Evolutionary conservation across 2,329 filamentous ascomycete species (phyloP), one percentile per base, ranked within the genome.

Genomic region (Colletotrichum salicis): DNA sequence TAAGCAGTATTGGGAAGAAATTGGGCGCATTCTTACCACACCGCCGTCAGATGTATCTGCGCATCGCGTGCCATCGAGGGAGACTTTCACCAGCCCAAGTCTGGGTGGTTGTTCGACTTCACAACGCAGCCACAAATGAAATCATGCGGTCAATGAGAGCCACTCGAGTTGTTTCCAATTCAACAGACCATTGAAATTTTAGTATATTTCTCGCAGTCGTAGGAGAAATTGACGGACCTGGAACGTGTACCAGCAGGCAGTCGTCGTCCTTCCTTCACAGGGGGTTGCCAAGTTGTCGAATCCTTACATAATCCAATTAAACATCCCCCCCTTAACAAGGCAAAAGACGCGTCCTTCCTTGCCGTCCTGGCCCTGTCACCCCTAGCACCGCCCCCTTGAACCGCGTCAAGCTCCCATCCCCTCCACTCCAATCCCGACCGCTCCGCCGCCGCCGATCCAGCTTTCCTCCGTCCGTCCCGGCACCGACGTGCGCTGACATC

Each of bases 41-140:
- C 71, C 64, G 79, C 78, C 61, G 81, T 79, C 71, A 82, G 74
- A 70, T 79, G 79, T 67, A 79, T 73, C 67, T 78, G 77, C 52
- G 76, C 77, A 76, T 80, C 77, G 74, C 76, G 76, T 74, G 79
- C 76, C 78, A 80, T 80, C 67, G 66, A 57, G 54, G 51, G 13
- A 33, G 10, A 45, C 55, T 13, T 15, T 51, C 48, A 48, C 37
- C 58, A 61, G 35, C 58, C 61, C 15, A 33, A 13, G 54, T 12
- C 15, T 10, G 63, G 41, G 19, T 48, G 8, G 54, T 58, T 41
- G 31, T 24, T 19, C 6, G n/a, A 24, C 41, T 66, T 66, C 0
- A 51, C 19, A 45, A 33, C 27, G 35, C 35, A 59, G 35, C 62
- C 54, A 24, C 35, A 22, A 37, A 12, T 15, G 63, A 12, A 19